Base-by-base conservation (phyloP, 2,329 filamentous ascomycete species). In the Penicillium sp. region DNA sequence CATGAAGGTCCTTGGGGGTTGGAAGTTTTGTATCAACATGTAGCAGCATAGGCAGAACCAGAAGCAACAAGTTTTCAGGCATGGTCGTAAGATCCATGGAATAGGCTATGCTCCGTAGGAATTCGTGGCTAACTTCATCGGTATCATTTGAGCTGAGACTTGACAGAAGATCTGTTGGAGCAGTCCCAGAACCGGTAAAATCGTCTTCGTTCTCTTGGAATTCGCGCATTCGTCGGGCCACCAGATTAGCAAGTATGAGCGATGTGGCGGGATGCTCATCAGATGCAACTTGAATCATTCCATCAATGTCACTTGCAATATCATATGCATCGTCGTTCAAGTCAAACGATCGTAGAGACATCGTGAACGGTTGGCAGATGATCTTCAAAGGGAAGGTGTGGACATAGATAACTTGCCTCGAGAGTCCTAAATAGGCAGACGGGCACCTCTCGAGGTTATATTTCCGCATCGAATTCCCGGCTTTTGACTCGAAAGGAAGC, bases 71-170 rank as follows among this genome's bases (percentile, higher is more conserved):
- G 15, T 48, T 21, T 2, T 53, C 19, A 11, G 51, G 34, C 51
- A 53, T 53, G 11, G 43, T 47, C 25, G 19, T 40, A 38, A 53
- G 51, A 29, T 53, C 51, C 29, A 52, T 44, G 4, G 39, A 44
- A 41, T 23, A 21, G 15, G 50, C 50, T 33, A 34, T 45, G 5
- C 6, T 15, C 2, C 16, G 27, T 3, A 52, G 21, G 8, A 31
- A 29, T 9, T 36, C 19, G 15, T 34, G 29, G 15, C 21, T 44
- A 13, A 41, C 21, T 5, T 27, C 29, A 10, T 52, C 38, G 15
- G 13, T 16, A 33, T 46, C 13, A 33, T 21, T 23, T 23, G 44
- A 33, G 29, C 29, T 33, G 8, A 52, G 16, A 13, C 33, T 33
- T 19, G n/a, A 15, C 29, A 52, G 13, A 5, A 44, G 41, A 23